phyloP scores from a whole-genome alignment of 441 rosid species.

The Euphorbia schlechtendalii region DNA sequence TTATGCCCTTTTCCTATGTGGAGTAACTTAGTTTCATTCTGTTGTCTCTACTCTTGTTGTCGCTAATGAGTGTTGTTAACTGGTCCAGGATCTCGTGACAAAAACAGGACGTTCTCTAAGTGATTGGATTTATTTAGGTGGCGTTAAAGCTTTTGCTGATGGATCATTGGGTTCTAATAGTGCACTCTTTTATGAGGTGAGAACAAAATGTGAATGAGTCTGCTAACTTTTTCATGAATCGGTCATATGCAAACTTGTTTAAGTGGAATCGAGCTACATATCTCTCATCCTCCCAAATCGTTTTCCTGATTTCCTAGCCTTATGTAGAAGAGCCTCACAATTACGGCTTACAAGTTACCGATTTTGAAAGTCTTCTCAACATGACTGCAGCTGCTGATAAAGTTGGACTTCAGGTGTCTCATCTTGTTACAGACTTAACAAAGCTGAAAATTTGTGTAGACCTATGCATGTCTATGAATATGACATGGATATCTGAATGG shows the following conservation, averaged over 20 bases:
- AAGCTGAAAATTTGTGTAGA: background rate
- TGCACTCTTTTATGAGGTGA: constrained; percentile 82
- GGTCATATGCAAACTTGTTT: background rate
- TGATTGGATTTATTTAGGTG: constrained; percentile 75
- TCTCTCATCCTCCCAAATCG: constrained; percentile 4
- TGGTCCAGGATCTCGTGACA: constrained; percentile 44
- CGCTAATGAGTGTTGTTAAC: constrained; percentile 7
- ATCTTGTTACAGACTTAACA: background rate
- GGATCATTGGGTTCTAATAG: constrained; percentile 84
- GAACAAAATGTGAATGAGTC: constrained; percentile 9
- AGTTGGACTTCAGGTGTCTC: constrained; percentile 70
- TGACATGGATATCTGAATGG: constrained; percentile 4
- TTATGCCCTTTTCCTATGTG: constrained; percentile 1
- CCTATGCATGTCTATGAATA: background rate
- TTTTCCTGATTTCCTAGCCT: constrained; percentile 39
- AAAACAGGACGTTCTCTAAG: constrained; percentile 47
- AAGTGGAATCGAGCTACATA: background rate
- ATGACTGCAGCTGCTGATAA: constrained; percentile 64
- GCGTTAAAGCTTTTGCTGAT: constrained; percentile 90
- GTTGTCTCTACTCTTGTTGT: constrained; percentile 2
- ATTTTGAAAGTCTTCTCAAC: constrained; percentile 51
- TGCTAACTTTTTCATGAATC: background rate
- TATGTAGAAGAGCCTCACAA: constrained; percentile 63
- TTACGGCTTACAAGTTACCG: constrained; percentile 58
- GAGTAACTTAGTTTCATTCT: background rate